Base-by-base conservation (phyloP, 1,139 yeast species). In the Pichia sp. region DNA sequence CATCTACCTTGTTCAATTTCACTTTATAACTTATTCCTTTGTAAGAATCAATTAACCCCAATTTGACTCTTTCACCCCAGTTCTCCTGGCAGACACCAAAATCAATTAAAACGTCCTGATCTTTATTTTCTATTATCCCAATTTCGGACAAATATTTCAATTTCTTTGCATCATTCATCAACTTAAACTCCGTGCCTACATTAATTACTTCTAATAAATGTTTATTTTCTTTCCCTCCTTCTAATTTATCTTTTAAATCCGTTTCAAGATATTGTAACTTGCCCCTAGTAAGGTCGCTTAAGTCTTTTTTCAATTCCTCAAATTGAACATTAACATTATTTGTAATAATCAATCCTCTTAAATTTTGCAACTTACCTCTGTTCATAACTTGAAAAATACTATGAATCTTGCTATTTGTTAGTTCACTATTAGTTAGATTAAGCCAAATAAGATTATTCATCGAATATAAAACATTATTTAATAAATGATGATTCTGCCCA, bases 251-350 rank as follows among this genome's bases (percentile, higher is more conserved):
- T 26, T 42, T 38, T 38, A 39, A 29, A 40, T 49, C 50, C 5
- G 45, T 45, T 26, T 53, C 56, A 6, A 53, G 27, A 40, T 53
- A 53, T 32, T 47, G 47, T n/a, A 53, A 38, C 6, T 47, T 39
- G 5, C 54, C 53, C 9, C 29, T 40, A n/a, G 28, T 35, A 4
- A 53, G 29, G 6, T 35, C 32, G 11, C 35, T 31, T 5, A 53
- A 34, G 26, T 49, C 54, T 8, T 39, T 35, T 4, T 46, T 38
- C 11, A 53, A 39, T 29, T 42, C 47, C 8, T 47, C 32, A 44
- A 43, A 36, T 32, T 44, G 41, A 3, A 53, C 43, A 4, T 9
- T 38, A n/a, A 10, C 25, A 25, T 48, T 48, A 11, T 47, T 46
- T 4, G 54, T 51, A 2, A 53, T 10, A 5, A 53, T 34, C 5